These are phyloP conservation scores for Darksidea phi DNA, from an alignment of 495 filamentous ascomycete genomes.

Conservation along the genomic window DNA sequence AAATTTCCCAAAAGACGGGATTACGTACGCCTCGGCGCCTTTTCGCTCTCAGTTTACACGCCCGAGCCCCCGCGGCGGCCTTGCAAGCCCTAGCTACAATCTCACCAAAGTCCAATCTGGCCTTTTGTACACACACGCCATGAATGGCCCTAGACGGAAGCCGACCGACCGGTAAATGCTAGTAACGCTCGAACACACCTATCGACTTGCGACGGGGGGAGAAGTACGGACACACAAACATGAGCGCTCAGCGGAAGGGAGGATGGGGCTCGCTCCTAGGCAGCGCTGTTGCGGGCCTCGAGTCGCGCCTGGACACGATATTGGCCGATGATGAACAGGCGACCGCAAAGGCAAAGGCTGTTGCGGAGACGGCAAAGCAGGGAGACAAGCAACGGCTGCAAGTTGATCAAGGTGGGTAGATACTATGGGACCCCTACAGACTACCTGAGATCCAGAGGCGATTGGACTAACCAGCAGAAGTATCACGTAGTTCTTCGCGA, in stretches of 20 bases:
- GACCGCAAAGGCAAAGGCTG: conserved; percentile 40
- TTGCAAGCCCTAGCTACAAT: conserved; percentile 7
- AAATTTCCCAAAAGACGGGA: not conserved
- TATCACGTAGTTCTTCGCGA: conserved; percentile 42
- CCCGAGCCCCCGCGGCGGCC: conserved; percentile 4
- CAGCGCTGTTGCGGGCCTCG: conserved; percentile 89
- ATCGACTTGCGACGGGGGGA: not conserved
- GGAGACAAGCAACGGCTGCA: conserved; percentile 34
- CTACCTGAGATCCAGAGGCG: not conserved
- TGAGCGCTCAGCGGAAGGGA: conserved; percentile 42
- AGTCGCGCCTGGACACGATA: conserved; percentile 89
- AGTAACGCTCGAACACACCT: not conserved
- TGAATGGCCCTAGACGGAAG: conserved; percentile 30
- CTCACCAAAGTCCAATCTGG: conserved; percentile 19
- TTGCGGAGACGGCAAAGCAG: conserved; percentile 32
- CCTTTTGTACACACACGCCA: conserved; percentile 23
- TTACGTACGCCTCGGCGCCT: not conserved
- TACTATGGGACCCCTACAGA: not conserved
- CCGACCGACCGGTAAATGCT: conserved; percentile 21
- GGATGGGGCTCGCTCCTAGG: conserved; percentile 85
- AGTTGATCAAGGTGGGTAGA: conserved; percentile 29
- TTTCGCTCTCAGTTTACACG: not conserved
- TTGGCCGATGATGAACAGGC: conserved; percentile 69
- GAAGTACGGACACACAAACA: conserved; percentile 4
- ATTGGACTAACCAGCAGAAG: conserved; percentile 12